phyloP scores from a whole-genome alignment of 768 basidiomycete genomes.

The Crepidotus variabilis region DNA sequence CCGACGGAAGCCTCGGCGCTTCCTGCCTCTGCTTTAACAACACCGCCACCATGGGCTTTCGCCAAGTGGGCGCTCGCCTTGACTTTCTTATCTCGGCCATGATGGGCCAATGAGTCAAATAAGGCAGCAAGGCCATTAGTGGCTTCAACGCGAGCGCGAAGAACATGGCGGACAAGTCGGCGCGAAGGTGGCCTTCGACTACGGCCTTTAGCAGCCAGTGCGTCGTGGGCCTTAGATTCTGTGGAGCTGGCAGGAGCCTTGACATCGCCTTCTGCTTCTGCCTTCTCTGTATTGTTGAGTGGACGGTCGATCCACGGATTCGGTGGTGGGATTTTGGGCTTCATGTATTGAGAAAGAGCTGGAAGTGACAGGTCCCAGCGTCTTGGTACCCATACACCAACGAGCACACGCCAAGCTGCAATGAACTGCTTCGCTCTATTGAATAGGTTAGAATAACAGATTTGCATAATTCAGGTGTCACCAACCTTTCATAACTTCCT shows the following conservation, averaged over 20 bases:
- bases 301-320: conserved; percentile 68
- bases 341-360: conserved; percentile 72
- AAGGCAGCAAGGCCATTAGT: conserved; percentile 70
- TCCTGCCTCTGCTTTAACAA: conserved; percentile 26
- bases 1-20: conserved; percentile 20
- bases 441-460: not conserved
- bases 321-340: conserved; percentile 59
- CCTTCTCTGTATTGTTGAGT: conserved; percentile 22
- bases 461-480: conserved; percentile 12
- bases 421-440: conserved; percentile 78
- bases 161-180: conserved; percentile 83
- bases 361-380: conserved; percentile 74
- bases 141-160: conserved; percentile 83
- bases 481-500: conserved; percentile 81
- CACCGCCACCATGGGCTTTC: conserved; percentile 46
- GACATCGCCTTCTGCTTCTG: conserved; percentile 12
- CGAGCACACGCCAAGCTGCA: conserved; percentile 94
- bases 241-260: conserved; percentile 16
- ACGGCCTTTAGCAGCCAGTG: conserved; percentile 38
- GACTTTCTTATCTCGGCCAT: conserved; percentile 34
- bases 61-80: conserved; percentile 45
- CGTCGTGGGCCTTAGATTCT: conserved; percentile 26
- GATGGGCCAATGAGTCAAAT: conserved; percentile 58
- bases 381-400: conserved; percentile 91
- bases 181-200: conserved; percentile 67